A percentile compares a stretch with the other conserved stretches of the same genome.
These are phyloP conservation scores for Westerdykella sp. DNA, from an alignment of 2,329 filamentous ascomycete species.

Conservation along the genomic window DNA sequence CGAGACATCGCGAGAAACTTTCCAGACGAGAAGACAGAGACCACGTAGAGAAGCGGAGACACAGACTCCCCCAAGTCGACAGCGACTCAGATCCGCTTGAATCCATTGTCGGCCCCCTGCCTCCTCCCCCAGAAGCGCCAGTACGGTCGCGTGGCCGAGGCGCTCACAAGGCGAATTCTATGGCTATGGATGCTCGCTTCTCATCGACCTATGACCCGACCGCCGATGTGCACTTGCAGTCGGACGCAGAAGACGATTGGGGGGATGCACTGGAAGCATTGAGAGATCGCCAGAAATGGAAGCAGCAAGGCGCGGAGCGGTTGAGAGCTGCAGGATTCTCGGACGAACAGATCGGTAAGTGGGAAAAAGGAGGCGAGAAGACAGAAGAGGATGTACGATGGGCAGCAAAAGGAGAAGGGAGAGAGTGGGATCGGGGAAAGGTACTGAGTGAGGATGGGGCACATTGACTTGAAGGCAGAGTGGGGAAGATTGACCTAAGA, in stretches of 20 bases:
- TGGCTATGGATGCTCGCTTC: slow-evolving; percentile 76
- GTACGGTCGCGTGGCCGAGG: slow-evolving; percentile 38
- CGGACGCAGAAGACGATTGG: slow-evolving; percentile 61
- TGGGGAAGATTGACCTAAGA: slow-evolving; percentile 40
- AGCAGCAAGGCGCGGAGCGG: slow-evolving; percentile 66
- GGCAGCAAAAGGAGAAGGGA: slow-evolving; percentile 61
- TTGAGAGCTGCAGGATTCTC: slow-evolving; percentile 72
- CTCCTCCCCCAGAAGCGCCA: slow-evolving; percentile 44
- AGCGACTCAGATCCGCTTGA: slow-evolving; percentile 65
- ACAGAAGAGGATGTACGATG: slow-evolving; percentile 65
- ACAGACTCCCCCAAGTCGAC: slow-evolving; percentile 4
- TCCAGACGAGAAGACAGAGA: slow-evolving; percentile 2
- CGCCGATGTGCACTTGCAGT: slow-evolving; percentile 48
- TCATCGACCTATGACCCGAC: slow-evolving; percentile 57
- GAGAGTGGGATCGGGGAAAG: slow-evolving; percentile 64
- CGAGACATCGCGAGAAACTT: slow-evolving; percentile 1
- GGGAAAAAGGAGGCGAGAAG: slow-evolving; percentile 58
- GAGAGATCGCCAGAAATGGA: slow-evolving; percentile 73
- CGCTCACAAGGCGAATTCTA: slow-evolving; percentile 21
- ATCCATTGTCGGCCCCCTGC: slow-evolving; percentile 66
- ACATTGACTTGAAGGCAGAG: slow-evolving; percentile 45
- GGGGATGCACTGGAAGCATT: slow-evolving; percentile 71
- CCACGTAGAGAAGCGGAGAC: neutral
- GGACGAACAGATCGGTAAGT: slow-evolving; percentile 65
- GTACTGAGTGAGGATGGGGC: slow-evolving; percentile 51